A percentile compares a stretch with the other conserved stretches of the same genome.
phyloP scores from a whole-genome alignment of 1,284 basidiomycete species.

The Cryptococcus amylolentus region DNA sequence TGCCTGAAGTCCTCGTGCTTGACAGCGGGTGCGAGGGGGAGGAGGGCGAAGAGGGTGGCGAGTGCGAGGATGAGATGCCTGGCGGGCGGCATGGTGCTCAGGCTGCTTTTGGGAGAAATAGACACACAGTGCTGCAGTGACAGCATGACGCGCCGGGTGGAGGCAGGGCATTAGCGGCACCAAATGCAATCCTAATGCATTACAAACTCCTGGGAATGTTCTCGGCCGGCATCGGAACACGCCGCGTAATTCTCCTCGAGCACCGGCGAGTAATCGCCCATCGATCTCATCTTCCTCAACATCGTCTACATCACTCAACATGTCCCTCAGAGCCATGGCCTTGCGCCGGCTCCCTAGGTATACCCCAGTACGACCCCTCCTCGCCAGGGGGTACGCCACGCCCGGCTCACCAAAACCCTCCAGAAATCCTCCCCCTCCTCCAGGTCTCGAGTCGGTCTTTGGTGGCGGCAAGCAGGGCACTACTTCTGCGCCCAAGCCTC shows the following conservation, averaged over 20 bases:
- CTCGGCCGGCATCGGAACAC: neutral
- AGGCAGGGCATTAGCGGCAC: neutral
- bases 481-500: conserved; percentile 31
- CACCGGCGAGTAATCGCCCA: neutral
- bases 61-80: neutral
- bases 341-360: conserved; percentile 19
- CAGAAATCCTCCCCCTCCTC: conserved; percentile 37
- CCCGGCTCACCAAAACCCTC: conserved; percentile 31
- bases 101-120: neutral
- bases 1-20: conserved; percentile 80
- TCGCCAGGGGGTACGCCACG: conserved; percentile 30
- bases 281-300: conserved; percentile 1
- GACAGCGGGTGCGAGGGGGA: conserved; percentile 14
- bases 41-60: neutral
- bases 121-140: neutral
- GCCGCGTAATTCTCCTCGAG: conserved; percentile 3
- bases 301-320: conserved; percentile 2
- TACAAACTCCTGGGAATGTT: neutral
- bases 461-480: conserved; percentile 30
- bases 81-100: neutral
- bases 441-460: conserved; percentile 43
- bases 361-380: neutral
- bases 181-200: neutral
- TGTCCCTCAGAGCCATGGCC: conserved; percentile 30
- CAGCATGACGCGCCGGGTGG: neutral